phyloP scores from a whole-genome alignment of 2,329 filamentous ascomycete genomes.

The Beauveria caledonica region DNA sequence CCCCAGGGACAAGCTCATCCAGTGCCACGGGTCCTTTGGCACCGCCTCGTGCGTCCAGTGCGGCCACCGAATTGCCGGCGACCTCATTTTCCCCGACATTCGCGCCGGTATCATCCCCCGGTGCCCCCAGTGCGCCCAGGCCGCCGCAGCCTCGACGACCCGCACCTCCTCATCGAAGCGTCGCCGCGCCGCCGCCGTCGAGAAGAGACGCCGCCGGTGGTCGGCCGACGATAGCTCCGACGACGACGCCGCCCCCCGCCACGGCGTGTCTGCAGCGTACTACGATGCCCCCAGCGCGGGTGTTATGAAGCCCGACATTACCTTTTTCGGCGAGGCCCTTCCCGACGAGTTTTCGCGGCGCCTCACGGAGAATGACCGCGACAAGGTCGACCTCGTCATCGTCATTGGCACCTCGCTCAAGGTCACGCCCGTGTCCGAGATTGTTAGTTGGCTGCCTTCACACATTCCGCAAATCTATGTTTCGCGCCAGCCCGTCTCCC shows the following conservation, averaged over 20 bases:
- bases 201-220: conserved; percentile 27
- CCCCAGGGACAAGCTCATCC: conserved; percentile 70
- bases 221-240: conserved; percentile 31
- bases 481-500: conserved; percentile 71
- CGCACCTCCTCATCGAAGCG: conserved; percentile 27
- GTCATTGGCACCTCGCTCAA: conserved; percentile 96
- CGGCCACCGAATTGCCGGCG: conserved; percentile 62
- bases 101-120: conserved; percentile 66
- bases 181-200: conserved; percentile 22
- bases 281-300: conserved; percentile 56
- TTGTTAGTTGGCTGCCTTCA: conserved; percentile 71
- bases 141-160: conserved; percentile 30
- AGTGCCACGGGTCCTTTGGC: conserved; percentile 95
- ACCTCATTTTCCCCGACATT: conserved; percentile 73
- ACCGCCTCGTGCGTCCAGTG: conserved; percentile 86
- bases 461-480: conserved; percentile 86
- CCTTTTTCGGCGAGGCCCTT: conserved; percentile 89
- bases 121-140: conserved; percentile 62
- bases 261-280: conserved; percentile 37
- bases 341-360: conserved; percentile 76
- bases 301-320: conserved; percentile 96
- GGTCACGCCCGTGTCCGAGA: conserved; percentile 89
- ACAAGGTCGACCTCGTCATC: conserved; percentile 78
- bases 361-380: conserved; percentile 71
- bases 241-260: conserved; percentile 24